Base-by-base conservation (phyloP, 225 moss, liverwort and hornwort species). In the Polytrichum formosum region DNA sequence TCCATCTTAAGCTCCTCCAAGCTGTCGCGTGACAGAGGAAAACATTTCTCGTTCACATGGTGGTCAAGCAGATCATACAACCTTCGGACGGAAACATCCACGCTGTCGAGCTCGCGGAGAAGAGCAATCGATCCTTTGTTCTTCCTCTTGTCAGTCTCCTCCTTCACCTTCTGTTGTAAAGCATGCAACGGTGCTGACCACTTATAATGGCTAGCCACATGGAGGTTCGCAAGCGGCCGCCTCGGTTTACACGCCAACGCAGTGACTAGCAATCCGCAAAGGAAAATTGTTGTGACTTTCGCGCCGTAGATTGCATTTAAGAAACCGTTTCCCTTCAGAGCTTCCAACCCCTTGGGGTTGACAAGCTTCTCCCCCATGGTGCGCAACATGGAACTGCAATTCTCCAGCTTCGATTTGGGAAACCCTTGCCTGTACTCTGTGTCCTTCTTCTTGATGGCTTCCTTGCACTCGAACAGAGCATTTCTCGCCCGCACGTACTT, bases 341-440 rank as follows among this genome's bases (percentile, higher is more conserved):
- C 84, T 64, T 84, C 80, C 29, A 37, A 22, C 10, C 80, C 80
- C 61, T 71, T 77, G 31, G 84, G 80, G 6, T 72, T 80, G 53
- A 65, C 77, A 26, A 80, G 74, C 74, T 80, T 80, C 25, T 84
- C 84, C 7, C 84, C 77, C 77, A 84, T 80, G 10, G 77, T 84
- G 18, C 84, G 62, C 80, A 84, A 56, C 80, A 84, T 84, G 17
- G 84, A 84, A 21, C 84, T 77, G 72, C 80, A 84, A 61, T 73
- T 80, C 37, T 84, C 84, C 56, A 84, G 68, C 77, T 80, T 80
- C 0, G 84, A 84, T 26, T 80, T 84, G 1, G 80, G 74, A 4
- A 67, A 70, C 0, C 80, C 77, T 60, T 80, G 80, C 37, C 74
- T 71, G 25, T 77, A 77, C 65, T 77, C 77, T 2, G 80, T 77